A percentile compares a stretch with the other conserved stretches of the same genome.
phyloP scores from a whole-genome alignment of 1,284 basidiomycete species.

The Apiotrichum porosum region DNA sequence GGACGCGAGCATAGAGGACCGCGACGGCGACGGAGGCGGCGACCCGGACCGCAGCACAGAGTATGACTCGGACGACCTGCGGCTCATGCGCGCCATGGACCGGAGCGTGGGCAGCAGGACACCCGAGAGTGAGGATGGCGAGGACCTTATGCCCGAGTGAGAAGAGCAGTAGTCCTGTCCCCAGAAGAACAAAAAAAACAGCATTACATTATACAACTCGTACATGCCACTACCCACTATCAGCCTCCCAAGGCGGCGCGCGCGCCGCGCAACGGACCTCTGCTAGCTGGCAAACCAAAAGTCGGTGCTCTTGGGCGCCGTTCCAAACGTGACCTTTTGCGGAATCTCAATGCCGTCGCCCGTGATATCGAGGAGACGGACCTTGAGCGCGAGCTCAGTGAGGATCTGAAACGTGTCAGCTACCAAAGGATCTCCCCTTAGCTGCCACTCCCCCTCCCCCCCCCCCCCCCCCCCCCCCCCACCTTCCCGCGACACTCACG shows the following conservation, averaged over 20 bases:
- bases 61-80: conserved; percentile 17
- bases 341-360: conserved; percentile 91
- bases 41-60: conserved; percentile 14
- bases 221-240: not conserved
- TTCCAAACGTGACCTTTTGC: conserved; percentile 46
- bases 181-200: not conserved
- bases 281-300: conserved; percentile 73
- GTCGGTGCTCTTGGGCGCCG: conserved; percentile 71
- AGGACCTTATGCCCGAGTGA: no score
- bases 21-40: conserved; percentile 14
- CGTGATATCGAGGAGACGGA: conserved; percentile 83
- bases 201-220: not conserved
- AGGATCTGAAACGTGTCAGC: conserved; percentile 47
- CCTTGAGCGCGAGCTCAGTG: conserved; percentile 90
- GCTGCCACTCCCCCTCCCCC: not conserved
- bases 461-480: no score
- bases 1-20: conserved; percentile 15
- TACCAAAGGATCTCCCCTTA: not conserved
- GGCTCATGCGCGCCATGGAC: conserved; percentile 17
- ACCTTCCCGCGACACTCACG: no score
- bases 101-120: conserved; percentile 8
- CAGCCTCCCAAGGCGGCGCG: no score
- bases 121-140: conserved; percentile 4
- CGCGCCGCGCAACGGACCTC: no score
- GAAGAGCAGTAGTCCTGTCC: conserved; percentile 17